Base-by-base conservation (phyloP, 768 basidiomycete genomes). In the Clathrus columnatus region DNA sequence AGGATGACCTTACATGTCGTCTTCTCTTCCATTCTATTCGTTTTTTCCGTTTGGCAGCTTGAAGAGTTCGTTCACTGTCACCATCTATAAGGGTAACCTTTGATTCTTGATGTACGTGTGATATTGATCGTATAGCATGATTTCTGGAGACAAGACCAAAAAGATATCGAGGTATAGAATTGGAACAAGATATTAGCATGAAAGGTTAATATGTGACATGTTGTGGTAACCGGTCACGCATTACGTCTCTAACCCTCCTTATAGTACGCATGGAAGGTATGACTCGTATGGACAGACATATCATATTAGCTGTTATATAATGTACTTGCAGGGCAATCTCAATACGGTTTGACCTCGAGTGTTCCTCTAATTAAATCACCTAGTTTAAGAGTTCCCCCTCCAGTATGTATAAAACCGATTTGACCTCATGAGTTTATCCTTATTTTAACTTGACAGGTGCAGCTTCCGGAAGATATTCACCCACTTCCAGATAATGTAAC, bases 301-400 rank as follows among this genome's bases (percentile, higher is more conserved):
- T 36, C 7, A 36, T 14, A 3, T 8, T 36, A 2, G n/a, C 36
- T 36, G n/a, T n/a, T n/a, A n/a, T n/a, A 42, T 20, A 42, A 42
- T 11, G 11, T 18, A 28, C 14, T 4, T 28, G 4, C 20, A 58
- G 57, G 58, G 16, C 61, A 72, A 77, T 83, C 85, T 5, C 91
- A 91, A 61, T 95, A 95, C 66, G 78, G 84, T 0, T 80, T 87
- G 1, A 86, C 83, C 17, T 75, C 82, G 3, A 75, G 75, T 50
- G 83, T 92, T 1, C 93, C 94, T 0, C 72, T 98, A 46, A 95
- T 96, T 69, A 90, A 94, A 69, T 91, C 90, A 2, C 95, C 93
- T 0, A 89, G 89, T 57, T 77, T 96, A 17, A 83, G 91, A 48
- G 82, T 95, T 2, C 93, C 94, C 1, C 77, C 75, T 61, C 84